phyloP scores from a whole-genome alignment of 1,139 yeast genomes.

The Magnusiomyces ingens region DNA sequence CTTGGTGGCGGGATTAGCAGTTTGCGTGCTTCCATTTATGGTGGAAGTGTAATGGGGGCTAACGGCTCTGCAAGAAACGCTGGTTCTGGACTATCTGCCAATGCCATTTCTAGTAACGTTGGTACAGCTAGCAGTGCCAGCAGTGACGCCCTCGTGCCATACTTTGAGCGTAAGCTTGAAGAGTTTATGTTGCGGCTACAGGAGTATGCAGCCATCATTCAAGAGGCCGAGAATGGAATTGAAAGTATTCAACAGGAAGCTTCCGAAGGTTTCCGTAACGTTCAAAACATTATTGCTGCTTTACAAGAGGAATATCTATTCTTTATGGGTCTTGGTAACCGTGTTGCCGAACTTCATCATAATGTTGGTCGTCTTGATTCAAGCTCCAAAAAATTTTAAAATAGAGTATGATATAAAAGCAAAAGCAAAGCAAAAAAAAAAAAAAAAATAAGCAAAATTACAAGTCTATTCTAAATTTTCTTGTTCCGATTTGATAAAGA shows the following conservation, averaged over 20 bases:
- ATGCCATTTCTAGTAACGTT: background rate
- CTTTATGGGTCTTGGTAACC: constrained; percentile 87
- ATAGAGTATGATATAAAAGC: background rate
- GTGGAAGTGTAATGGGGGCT: too few relatives aligned
- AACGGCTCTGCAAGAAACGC: background rate
- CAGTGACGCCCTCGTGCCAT: constrained; percentile 44
- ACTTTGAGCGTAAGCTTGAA: constrained; percentile 46
- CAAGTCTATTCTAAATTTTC: background rate
- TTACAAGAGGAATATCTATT: constrained; percentile 74
- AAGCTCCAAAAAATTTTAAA: constrained; percentile 1
- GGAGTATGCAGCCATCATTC: constrained; percentile 57
- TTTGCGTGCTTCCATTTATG: too few relatives aligned
- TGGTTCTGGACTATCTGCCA: background rate
- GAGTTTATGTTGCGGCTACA: constrained; percentile 52
- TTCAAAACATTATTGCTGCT: constrained; percentile 54
- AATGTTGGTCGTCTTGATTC: constrained; percentile 44
- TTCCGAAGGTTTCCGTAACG: constrained; percentile 33
- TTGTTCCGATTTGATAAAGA: constrained; percentile 41
- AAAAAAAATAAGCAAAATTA: background rate
- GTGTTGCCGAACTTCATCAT: constrained; percentile 83
- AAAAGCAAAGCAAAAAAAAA: background rate
- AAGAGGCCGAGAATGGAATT: constrained; percentile 69
- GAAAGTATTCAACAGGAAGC: constrained; percentile 60
- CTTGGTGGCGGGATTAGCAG: constrained; percentile 16
- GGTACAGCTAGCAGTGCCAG: background rate